Percentiles rank a stretch among this genome's conserved stretches.
phyloP scores from a whole-genome alignment of 2,329 filamentous ascomycete species.

The Aspergillus fischeri region DNA sequence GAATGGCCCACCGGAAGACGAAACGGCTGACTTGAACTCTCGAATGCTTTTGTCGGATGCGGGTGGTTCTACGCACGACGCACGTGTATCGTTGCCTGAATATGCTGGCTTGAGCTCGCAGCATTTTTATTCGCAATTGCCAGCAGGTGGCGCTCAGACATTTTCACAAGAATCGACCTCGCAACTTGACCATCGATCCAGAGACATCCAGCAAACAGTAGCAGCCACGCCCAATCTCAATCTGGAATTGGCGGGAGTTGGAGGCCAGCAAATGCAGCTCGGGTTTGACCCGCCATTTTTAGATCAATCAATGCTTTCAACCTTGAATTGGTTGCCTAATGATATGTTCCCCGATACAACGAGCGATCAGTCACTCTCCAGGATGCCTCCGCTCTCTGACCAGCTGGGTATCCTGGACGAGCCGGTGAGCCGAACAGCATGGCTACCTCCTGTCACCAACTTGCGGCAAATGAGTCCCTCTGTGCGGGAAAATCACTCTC shows the following conservation, averaged over 20 bases:
- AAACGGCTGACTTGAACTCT: constrained; percentile 2
- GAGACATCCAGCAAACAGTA: constrained; percentile 9
- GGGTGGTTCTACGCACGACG: constrained; percentile 4
- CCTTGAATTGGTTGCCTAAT: constrained; percentile 37
- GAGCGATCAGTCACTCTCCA: constrained; percentile 10
- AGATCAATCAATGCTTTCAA: constrained; percentile 24
- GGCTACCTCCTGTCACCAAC: constrained; percentile 25
- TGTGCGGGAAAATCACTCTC: constrained; percentile 14
- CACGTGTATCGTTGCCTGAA: constrained; percentile 8
- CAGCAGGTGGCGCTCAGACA: constrained; percentile 6
- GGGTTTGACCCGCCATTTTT: constrained; percentile 23
- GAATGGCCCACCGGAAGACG: background rate
- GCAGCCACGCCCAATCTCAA: constrained; percentile 6
- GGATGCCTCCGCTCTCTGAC: constrained; percentile 13
- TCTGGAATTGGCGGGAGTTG: constrained; percentile 17
- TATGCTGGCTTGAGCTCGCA: constrained; percentile 8
- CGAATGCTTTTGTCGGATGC: constrained; percentile 3
- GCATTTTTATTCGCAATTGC: constrained; percentile 9
- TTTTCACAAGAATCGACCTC: constrained; percentile 6
- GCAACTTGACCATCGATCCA: constrained; percentile 5
- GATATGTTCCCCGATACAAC: constrained; percentile 22
- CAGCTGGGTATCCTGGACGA: constrained; percentile 15
- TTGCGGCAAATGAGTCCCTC: constrained; percentile 13
- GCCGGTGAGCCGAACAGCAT: constrained; percentile 18
- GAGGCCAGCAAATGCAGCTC: constrained; percentile 17